These are phyloP conservation scores for Apocynum venetum DNA, from an alignment of 257 asterid genomes.

Conservation along the genomic window DNA sequence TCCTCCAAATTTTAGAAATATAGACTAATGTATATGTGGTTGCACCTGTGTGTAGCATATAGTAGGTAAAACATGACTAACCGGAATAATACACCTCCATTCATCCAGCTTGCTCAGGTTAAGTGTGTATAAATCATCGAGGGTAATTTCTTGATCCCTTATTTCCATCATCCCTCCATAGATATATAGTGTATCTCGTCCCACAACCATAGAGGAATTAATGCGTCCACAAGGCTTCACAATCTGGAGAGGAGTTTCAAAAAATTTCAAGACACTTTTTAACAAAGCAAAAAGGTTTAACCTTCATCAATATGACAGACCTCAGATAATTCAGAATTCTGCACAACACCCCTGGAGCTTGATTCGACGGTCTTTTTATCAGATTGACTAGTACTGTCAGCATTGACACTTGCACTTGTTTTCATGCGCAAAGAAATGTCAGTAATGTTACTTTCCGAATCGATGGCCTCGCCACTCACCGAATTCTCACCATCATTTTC, in stretches of 20 bases:
- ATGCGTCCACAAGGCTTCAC: constrained; percentile 97
- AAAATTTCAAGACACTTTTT: constrained; percentile 12
- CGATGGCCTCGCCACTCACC: constrained; percentile 45
- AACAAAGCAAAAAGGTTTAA: constrained; percentile 2
- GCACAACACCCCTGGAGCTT: constrained; percentile 48
- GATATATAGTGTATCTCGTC: constrained; percentile 78
- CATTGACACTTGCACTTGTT: constrained; percentile 36
- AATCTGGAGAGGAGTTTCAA: constrained; percentile 43
- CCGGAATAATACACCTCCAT: constrained; percentile 92
- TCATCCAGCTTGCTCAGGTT: constrained; percentile 95
- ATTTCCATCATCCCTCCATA: constrained; percentile 97
- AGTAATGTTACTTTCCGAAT: constrained; percentile 39
- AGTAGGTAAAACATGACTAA: constrained; percentile 31
- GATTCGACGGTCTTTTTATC: constrained; percentile 25
- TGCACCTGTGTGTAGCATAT: background rate
- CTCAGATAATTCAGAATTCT: constrained; percentile 67
- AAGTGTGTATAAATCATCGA: constrained; percentile 82
- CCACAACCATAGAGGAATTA: constrained; percentile 82
- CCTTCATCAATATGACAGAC: constrained; percentile 37
- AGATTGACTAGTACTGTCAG: constrained; percentile 35
- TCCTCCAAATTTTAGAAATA: background rate
- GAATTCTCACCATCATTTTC: constrained; percentile 50
- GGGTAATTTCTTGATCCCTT: constrained; percentile 86
- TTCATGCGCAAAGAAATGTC: constrained; percentile 51
- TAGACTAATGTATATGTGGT: background rate